Evolutionary conservation across 768 basidiomycete genomes (phyloP).

Genomic region (Pleurotus djamor): DNA sequence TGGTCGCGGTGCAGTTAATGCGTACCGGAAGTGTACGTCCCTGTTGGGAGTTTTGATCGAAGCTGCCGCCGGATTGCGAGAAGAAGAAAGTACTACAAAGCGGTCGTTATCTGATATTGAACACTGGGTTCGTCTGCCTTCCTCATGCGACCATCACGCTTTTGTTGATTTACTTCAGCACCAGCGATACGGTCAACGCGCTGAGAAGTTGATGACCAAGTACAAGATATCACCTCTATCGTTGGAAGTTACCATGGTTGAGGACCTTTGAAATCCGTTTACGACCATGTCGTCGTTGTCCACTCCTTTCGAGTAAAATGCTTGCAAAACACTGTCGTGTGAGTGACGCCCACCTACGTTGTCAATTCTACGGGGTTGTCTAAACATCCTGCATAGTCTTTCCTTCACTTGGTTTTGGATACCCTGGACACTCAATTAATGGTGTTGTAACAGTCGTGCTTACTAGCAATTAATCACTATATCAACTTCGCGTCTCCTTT

Average conservation of each 20-base stretch:
- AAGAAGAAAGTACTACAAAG: conserved; percentile 4
- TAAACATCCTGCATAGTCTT: no score
- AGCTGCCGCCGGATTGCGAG: not conserved
- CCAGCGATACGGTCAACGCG: conserved; percentile 1
- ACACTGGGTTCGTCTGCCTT: not conserved
- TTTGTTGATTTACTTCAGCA: not conserved
- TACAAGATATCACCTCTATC: conserved; percentile 1
- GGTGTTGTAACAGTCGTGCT: no score
- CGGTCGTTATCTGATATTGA: not conserved
- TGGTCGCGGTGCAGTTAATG: not conserved
- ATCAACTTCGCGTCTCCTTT: no score
- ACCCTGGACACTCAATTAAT: no score
- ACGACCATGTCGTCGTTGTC: no score
- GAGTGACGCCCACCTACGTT: no score
- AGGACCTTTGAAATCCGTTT: not conserved
- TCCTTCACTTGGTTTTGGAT: no score
- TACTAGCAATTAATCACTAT: no score
- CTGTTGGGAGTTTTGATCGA: conserved; percentile 1
- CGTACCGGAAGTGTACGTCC: not conserved
- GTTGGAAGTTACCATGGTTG: not conserved
- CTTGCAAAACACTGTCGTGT: no score
- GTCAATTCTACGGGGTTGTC: no score
- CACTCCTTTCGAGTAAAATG: not conserved
- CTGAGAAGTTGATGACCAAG: not conserved
- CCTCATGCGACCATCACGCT: not conserved